A percentile compares a stretch with the other conserved stretches of the same genome.
Conservation (phyloP, 139 green algal species). For the Zygnema cylindricum region DNA sequence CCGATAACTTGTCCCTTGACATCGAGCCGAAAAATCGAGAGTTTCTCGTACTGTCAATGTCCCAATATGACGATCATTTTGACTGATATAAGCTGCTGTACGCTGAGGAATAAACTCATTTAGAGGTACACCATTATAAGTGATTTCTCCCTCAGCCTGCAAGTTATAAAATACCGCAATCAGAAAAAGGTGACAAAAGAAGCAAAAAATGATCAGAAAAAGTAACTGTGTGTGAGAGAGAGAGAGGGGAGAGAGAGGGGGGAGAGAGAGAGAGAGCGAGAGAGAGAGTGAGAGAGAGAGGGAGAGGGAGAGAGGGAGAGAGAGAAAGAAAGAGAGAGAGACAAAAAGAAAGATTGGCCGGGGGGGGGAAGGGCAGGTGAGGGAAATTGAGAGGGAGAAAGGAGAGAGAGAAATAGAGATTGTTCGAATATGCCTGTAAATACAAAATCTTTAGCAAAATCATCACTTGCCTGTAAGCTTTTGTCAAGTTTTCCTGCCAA, state of each 20-base stretch:
- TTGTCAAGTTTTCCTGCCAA: constrained; percentile 63
- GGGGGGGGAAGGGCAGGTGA: not conserved
- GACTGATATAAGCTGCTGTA: constrained; percentile 68
- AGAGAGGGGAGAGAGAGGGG: too few relatives aligned
- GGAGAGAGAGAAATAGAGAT: not conserved
- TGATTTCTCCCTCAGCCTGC: constrained; percentile 60
- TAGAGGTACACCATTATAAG: constrained; percentile 70
- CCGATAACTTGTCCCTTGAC: constrained; percentile 36
- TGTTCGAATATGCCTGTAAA: not conserved
- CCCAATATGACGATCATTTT: constrained; percentile 60
- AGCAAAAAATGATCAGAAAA: not conserved
- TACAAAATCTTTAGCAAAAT: not conserved
- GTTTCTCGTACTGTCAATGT: constrained; percentile 68
- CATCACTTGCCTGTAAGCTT: not conserved
- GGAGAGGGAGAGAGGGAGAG: not conserved
- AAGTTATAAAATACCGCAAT: too few relatives aligned
- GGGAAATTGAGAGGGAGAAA: not conserved
- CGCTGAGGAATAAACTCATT: constrained; percentile 69
- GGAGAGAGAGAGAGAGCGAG: too few relatives aligned
- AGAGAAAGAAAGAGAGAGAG: too few relatives aligned
- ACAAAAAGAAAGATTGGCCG: not conserved
- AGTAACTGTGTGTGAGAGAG: too few relatives aligned
- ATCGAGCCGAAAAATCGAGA: constrained; percentile 52
- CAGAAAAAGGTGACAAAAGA: not conserved
- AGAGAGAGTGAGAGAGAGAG: not conserved